Conservation (phyloP, 768 basidiomycete genomes). For the Lactarius indigo region DNA sequence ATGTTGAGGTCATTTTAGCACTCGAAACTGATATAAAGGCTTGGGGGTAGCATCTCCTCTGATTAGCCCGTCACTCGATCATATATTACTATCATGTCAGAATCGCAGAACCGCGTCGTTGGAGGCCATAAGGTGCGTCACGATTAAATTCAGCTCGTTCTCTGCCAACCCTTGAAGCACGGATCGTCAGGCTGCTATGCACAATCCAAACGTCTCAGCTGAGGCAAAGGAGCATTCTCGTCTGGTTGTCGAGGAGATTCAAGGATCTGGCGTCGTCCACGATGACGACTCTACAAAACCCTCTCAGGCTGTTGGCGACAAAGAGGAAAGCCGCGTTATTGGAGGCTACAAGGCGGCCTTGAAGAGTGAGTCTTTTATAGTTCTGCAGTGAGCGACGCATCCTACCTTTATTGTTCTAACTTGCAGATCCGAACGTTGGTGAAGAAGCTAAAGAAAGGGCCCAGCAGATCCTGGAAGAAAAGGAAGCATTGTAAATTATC, state of each 20-base stretch:
- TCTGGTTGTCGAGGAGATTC: conserved; percentile 27
- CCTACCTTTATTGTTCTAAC: not conserved
- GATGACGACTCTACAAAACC: not conserved
- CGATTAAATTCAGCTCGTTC: not conserved
- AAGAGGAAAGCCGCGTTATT: conserved; percentile 28
- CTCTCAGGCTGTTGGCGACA: conserved; percentile 8
- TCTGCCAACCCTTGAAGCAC: not conserved
- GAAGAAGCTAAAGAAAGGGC: conserved; percentile 32
- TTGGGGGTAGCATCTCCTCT: not conserved
- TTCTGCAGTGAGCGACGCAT: not conserved
- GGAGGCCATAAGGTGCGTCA: conserved; percentile 10
- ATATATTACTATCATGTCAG: not conserved
- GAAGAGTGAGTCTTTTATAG: conserved; percentile 26
- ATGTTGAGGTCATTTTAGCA: conserved; percentile 1
- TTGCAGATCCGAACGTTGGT: conserved; percentile 30
- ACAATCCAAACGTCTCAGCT: conserved; percentile 33
- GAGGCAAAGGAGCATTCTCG: conserved; percentile 34
- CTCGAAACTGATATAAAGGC: not conserved
- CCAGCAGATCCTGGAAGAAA: conserved; percentile 27
- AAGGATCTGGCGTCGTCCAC: conserved; percentile 19
- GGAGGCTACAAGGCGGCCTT: conserved; percentile 32
- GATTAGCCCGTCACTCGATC: not conserved
- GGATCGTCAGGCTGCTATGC: conserved; percentile 28
- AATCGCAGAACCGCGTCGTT: conserved; percentile 5
- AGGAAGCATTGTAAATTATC: conserved; percentile 22